phyloP scores from a whole-genome alignment of 306 rosid genomes.

The Vigna radiata region DNA sequence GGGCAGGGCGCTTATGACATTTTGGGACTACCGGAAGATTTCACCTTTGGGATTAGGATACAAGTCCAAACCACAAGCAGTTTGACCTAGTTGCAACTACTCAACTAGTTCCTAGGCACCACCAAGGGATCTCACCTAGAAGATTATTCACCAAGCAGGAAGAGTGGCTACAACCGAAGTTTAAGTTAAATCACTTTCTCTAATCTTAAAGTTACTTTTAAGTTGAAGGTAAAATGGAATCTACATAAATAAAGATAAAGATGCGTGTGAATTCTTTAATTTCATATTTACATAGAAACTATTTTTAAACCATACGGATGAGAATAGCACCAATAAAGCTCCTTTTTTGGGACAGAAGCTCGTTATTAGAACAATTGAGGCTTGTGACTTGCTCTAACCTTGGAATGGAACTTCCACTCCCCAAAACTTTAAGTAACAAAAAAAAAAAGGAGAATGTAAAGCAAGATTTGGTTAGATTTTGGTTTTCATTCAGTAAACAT shows the following conservation, averaged over 20 bases:
- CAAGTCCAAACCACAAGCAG: not conserved
- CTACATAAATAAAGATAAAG: not conserved
- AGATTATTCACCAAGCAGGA: too few relatives aligned
- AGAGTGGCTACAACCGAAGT: too few relatives aligned
- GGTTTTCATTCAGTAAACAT: not conserved
- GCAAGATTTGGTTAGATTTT: not conserved
- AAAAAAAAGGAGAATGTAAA: not conserved
- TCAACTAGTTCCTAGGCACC: not conserved
- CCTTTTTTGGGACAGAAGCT: not conserved
- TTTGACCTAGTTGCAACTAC: not conserved
- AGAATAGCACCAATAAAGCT: not conserved
- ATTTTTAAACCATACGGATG: not conserved
- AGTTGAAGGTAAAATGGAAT: not conserved
- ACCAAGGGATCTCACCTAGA: too few relatives aligned
- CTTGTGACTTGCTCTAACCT: conserved; percentile 15
- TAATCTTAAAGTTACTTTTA: not conserved
- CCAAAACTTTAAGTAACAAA: conserved; percentile 28
- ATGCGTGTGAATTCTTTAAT: not conserved
- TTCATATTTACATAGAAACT: not conserved
- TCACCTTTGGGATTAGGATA: not conserved
- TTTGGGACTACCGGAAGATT: not conserved
- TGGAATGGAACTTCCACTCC: conserved; percentile 17
- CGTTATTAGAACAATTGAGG: conserved; percentile 17
- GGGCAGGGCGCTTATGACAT: not conserved
- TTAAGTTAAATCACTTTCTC: not conserved